A percentile compares a stretch with the other conserved stretches of the same genome.
Conservation (phyloP, 108 stramenopile species). For the Cyclotella baltica region DNA sequence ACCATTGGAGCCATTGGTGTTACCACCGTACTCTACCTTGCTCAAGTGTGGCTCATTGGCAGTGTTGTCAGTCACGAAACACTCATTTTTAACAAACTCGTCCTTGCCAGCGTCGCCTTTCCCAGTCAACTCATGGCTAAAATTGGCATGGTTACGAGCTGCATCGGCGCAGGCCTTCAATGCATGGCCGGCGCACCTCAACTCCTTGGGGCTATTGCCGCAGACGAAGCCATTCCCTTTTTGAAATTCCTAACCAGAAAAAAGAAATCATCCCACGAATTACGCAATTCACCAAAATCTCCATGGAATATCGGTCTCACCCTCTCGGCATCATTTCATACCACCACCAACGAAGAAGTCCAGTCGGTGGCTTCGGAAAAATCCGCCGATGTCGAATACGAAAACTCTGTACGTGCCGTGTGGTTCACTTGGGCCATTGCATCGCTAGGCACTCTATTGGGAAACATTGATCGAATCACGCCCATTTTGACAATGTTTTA, state of each 20-base stretch:
- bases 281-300: not conserved
- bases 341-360: conserved; percentile 1
- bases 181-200: conserved; percentile 75
- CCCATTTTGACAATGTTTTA: conserved; percentile 82
- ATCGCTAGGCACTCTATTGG: conserved; percentile 55
- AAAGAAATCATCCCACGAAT: conserved; percentile 1
- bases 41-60: conserved; percentile 66
- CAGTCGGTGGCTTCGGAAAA: conserved; percentile 28
- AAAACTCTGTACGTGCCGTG: conserved; percentile 46
- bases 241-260: conserved; percentile 49
- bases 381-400: conserved; percentile 22
- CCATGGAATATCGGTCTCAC: not conserved
- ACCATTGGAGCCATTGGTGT: conserved; percentile 67
- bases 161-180: conserved; percentile 79
- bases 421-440: conserved; percentile 63
- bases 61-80: conserved; percentile 54
- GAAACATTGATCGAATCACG: conserved; percentile 80
- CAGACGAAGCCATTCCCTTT: conserved; percentile 66
- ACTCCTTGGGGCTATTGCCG: conserved; percentile 74
- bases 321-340: not conserved
- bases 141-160: conserved; percentile 70
- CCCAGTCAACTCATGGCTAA: conserved; percentile 62
- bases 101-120: conserved; percentile 67
- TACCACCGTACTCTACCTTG: conserved; percentile 57
- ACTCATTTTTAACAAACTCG: conserved; percentile 65